Evolutionary conservation across 331 rosid species (phyloP), one percentile per base, ranked within the genome.

Genomic region (Pyrus hybrid): DNA sequence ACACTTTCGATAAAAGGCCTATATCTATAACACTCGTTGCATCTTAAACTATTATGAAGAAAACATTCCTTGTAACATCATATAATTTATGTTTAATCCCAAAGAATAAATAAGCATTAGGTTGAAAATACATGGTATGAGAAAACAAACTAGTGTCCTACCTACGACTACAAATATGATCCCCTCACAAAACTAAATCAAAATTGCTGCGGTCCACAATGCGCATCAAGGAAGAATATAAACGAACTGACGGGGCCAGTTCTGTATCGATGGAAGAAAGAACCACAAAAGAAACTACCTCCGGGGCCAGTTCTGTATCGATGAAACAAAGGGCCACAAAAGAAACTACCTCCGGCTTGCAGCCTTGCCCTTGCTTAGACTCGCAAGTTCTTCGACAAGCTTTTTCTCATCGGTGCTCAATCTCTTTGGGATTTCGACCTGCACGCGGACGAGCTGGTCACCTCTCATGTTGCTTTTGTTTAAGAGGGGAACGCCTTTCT

Each of bases 401-500:
- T 95, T 92, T 75, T 80, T 86, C 88, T 95, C 99, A 13, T 90
- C 96, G 25, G 71, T 78, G 91, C 92, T 90, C 72, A 95, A 63
- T 76, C 87, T 87, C 76, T 92, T 95, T 9, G 99, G 99, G 62
- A 95, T 95, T 82, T 95, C 99, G 35, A 95, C 96, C 91, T 92
- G 99, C 77, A 95, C 99, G 1, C 96, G 88, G 13, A 95, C 99
- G 80, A 95, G 88, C 83, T 95, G 99, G 80, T 95, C 99, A 14
- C 99, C 99, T 74, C 99, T 90, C 91, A 90, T 79, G 29, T 91
- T 95, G 87, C 82, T 92, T 75, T 91, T 95, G 62, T 92, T 95
- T 74, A 95, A 89, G 63, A 86, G 53, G 3, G 99, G 99, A 68
- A 95, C 99, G 41, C 99, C 99, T 82, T 95, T 92, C 88, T 86